A percentile compares a stretch with the other conserved stretches of the same genome.
phyloP scores from a whole-genome alignment of 352 stramenopile genomes.

The Hyaloperonospora arabidopsidis region DNA sequence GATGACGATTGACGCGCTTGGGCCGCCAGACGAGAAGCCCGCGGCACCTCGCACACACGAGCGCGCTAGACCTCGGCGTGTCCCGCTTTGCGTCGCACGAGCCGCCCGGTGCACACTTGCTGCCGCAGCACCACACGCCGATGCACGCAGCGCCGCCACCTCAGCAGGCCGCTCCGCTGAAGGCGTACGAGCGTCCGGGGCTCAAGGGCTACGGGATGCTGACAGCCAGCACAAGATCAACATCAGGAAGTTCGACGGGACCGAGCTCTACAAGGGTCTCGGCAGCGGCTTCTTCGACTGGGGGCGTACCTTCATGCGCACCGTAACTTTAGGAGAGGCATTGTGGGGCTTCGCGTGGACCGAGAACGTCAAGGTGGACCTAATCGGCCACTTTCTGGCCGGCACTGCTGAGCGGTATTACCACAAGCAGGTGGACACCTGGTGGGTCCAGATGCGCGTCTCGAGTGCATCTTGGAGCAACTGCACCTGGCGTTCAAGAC shows the following conservation, averaged over 20 bases:
- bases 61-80: no score
- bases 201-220: not conserved
- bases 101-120: no score
- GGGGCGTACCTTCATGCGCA: not conserved
- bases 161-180: no score
- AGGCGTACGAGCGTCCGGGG: no score
- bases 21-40: no score
- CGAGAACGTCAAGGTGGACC: constrained; percentile 3
- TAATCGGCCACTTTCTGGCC: not conserved
- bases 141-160: no score
- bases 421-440: no score
- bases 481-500: constrained; percentile 3
- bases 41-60: no score
- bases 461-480: constrained; percentile 6
- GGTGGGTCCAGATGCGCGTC: not conserved
- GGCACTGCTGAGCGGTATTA: not conserved
- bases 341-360: constrained; percentile 1
- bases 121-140: no score
- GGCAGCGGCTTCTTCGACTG: not conserved
- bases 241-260: not conserved
- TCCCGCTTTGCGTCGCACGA: no score
- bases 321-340: not conserved
- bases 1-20: no score
- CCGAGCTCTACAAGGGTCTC: not conserved
- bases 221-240: not conserved